Evolutionary conservation across 179 eudicot genomes (phyloP), one percentile per base, ranked within the genome.

Genomic region (Silene coronaria): DNA sequence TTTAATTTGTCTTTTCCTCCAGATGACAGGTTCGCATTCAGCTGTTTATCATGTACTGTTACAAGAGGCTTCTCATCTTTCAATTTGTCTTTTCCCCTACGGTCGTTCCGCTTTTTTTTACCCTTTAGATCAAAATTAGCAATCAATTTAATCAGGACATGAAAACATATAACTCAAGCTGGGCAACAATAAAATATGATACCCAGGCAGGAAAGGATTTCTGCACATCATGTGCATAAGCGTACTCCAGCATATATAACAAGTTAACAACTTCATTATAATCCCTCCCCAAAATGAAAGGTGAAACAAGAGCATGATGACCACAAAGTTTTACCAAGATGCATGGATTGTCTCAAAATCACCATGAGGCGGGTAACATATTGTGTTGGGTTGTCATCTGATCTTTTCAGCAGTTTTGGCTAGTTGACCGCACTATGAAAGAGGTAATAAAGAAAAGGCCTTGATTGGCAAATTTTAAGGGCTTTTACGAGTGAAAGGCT

Each of bases 101-200:
- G 96, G 73, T 79, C 88, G 78, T 89, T 91, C 58, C 89, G 85
- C 82, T 95, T 95, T 77, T 89, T 95, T 79, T 93, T 93, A 34
- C 81, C 91, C 98, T 91, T 67, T 64, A 21, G 46, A 38, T 57
- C 53, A 81, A 67, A 38, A 72, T 26, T 59, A n/a, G 26, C 27
- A 72, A 79, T 4, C 58, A 46, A 38, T n/a, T n/a, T n/a, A n/a
- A n/a, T 81, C 67, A 84, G 45, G 34, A 48, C 12, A 51, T 65
- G 9, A 77, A 23, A 19, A 6, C 38, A 59, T 24, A n/a, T 4
- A 76, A 21, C 10, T 38, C 11, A 28, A 59, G 27, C 11, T 34
- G n/a, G 59, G 45, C 45, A 64, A 24, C 10, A 42, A 23, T 26
- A 71, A 67, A 19, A n/a, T 9, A 69, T 76, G 22, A 13, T 6